Evolutionary conservation across 2,329 filamentous ascomycete genomes (phyloP), one percentile per base, ranked within the genome.

Genomic region (Fusarium caatingaense): DNA sequence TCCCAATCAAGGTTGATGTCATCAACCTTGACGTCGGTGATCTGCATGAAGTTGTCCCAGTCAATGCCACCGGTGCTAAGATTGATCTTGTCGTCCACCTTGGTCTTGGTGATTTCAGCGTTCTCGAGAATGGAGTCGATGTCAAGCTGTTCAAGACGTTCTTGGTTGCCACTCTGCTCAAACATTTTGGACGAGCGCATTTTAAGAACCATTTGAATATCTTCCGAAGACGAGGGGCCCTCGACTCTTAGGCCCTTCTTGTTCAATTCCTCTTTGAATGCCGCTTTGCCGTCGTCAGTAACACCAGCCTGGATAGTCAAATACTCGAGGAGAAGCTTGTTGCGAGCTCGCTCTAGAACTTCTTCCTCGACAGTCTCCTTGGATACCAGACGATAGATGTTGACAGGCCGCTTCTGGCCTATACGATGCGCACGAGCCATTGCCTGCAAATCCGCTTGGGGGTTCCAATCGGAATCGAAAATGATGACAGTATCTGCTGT

Each of bases 121-220:
- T 98, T 98, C 75, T 96, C 96, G 18, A 99, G 88, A 41, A 99
- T 96, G 11, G 94, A 93, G 78, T 99, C 97, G 73, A 99, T 98
- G 78, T 99, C 96, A 25, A 99, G 90, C 80, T 98, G 94, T 81
- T 99, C 96, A 8, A 99, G 86, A 78, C 97, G 96, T 82, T 95
- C 92, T 80, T 99, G 96, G 78, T 99, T 99, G 63, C 93, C 93
- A 13, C 93, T 96, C 79, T 98, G 95, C 80, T 98, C 95, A 73
- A 99, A 99, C 91, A 99, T 97, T 81, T 96, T 97, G 78, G 98
- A 96, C n/a, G 96, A 97, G 73, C 96, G 92, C 81, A 95, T 94
- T 83, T 98, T 98, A 76, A 99, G 87, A 63, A 99, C 97, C 79
- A 93, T 92, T 68, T 96, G 97, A 71, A 98, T 98, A 76, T 98